Conservation (phyloP, 257 asterid genomes). For the Sherardia arvensis region DNA sequence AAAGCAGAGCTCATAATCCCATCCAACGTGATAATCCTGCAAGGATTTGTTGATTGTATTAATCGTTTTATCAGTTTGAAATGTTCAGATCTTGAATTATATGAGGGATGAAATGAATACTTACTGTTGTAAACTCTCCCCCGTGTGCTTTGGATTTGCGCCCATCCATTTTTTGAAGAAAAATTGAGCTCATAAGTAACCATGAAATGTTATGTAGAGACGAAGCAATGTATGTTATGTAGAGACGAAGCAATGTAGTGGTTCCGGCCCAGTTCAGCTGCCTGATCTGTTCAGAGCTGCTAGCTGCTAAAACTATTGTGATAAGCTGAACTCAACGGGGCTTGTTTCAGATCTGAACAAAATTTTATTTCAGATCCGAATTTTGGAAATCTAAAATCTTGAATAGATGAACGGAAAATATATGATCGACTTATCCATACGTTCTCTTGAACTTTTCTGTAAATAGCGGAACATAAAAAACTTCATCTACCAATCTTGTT, state of each 20-base stretch:
- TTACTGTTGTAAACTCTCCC: neutral
- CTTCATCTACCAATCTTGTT: constrained; percentile 3
- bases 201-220: neutral
- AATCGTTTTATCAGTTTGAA: too few species aligned
- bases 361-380: too few species aligned
- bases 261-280: too few species aligned
- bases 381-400: too few species aligned
- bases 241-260: constrained; percentile 11
- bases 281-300: too few species aligned
- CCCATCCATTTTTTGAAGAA: constrained; percentile 14
- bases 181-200: constrained; percentile 7
- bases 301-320: too few species aligned
- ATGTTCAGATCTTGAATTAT: too few species aligned
- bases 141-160: neutral
- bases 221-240: constrained; percentile 4
- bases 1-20: constrained; percentile 3
- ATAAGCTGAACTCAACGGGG: too few species aligned
- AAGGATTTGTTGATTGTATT: neutral
- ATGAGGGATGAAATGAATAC: neutral
- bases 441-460: constrained; percentile 18
- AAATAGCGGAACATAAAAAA: neutral
- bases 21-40: constrained; percentile 11
- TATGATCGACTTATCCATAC: too few species aligned
- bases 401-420: too few species aligned
- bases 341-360: too few species aligned